A percentile compares a stretch with the other conserved stretches of the same genome.
Evolutionary conservation across 2,329 filamentous ascomycete species (phyloP).

Genomic region (Eutypella sp.): DNA sequence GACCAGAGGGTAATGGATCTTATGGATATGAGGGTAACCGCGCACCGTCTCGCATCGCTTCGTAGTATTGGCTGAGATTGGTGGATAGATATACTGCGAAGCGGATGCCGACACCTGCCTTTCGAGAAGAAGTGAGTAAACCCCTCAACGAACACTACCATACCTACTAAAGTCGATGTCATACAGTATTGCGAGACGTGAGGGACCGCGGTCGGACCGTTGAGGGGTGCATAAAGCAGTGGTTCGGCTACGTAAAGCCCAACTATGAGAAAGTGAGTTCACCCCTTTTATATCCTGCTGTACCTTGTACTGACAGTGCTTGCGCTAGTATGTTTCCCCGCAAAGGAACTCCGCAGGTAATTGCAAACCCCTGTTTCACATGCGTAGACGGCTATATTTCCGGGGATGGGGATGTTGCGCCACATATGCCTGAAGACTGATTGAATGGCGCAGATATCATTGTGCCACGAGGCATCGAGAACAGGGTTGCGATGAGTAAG

Average conservation of each 20-base stretch:
- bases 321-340: constrained; percentile 83
- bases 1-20: constrained; percentile 80
- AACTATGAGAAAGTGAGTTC: constrained; percentile 72
- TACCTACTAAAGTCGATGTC: constrained; percentile 7
- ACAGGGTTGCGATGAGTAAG: constrained; percentile 80
- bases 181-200: constrained; percentile 75
- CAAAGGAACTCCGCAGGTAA: constrained; percentile 78
- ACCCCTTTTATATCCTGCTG: not conserved
- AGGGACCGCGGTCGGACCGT: constrained; percentile 85
- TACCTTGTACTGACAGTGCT: too few species aligned
- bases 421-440: constrained; percentile 1
- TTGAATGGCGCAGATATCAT: constrained; percentile 64
- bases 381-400: not conserved
- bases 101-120: constrained; percentile 93
- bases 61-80: not conserved
- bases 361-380: constrained; percentile 13
- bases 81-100: constrained; percentile 78
- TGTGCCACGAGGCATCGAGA: constrained; percentile 90
- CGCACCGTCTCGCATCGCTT: not conserved
- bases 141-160: constrained; percentile 11
- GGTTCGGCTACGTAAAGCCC: constrained; percentile 94
- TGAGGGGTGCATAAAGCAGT: constrained; percentile 95
- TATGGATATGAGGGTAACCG: constrained; percentile 76
- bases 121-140: constrained; percentile 69
- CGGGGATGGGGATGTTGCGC: constrained; percentile 7